Evolutionary conservation across 140 eudicot species (phyloP).

Genomic region (Cichorium intybus): DNA sequence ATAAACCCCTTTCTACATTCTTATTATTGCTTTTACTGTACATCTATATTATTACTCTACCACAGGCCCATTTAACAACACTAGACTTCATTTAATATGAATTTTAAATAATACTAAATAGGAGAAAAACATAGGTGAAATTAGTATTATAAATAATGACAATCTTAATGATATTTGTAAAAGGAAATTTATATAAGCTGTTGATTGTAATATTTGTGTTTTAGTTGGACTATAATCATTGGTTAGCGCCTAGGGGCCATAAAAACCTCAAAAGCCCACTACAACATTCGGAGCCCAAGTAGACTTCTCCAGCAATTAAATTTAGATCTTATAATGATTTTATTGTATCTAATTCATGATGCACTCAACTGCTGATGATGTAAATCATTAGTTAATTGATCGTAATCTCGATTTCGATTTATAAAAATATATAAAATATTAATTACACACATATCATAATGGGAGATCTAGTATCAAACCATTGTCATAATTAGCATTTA

Average conservation of each 20-base stretch:
- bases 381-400: no score
- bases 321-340: no score
- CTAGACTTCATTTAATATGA: conserved; percentile 9
- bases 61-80: conserved; percentile 11
- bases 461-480: no score
- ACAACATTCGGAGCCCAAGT: neutral
- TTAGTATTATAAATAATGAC: no score
- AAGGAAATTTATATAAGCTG: neutral
- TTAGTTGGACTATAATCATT: neutral
- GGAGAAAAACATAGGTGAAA: neutral
- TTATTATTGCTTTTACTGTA: conserved; percentile 35
- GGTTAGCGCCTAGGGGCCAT: neutral
- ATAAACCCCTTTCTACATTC: conserved; percentile 29
- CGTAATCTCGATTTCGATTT: no score
- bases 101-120: no score
- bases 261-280: neutral
- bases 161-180: neutral
- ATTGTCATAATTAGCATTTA: no score
- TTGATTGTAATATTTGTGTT: neutral
- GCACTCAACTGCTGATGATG: no score
- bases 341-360: no score
- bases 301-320: no score
- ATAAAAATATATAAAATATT: no score
- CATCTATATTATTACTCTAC: conserved; percentile 29
- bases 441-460: no score